Base-by-base conservation (phyloP, 2,329 filamentous ascomycete species). In the Beauveria sp. region DNA sequence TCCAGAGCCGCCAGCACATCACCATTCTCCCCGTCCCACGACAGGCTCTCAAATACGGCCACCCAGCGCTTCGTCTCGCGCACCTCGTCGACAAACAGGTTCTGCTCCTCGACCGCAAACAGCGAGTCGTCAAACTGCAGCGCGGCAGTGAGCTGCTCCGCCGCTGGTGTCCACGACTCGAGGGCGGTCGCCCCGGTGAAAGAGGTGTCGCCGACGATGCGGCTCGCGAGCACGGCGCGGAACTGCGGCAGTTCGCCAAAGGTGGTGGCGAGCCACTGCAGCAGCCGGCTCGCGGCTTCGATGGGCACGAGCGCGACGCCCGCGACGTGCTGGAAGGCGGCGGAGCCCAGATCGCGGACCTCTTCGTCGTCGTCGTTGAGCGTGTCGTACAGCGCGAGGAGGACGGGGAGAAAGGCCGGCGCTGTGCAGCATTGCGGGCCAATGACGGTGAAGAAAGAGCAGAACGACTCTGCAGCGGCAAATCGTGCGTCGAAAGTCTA, bases 311-410 rank as follows among this genome's bases (percentile, higher is more conserved):
- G 73, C 28, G 71, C 67, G 22, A 71, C 65, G 18, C 72, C 74
- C 8, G 87, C 66, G 26, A 89, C 71, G 24, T 69, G 70, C 5
- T 73, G 70, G 0, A 80, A 77, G 1, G 83, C 79, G 0, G 67
- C 63, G 2, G 86, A 83, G 8, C 87, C 88, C 1, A 83, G 71
- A 40, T 87, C 82, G 50, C 93, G 85, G 64, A 97, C 83, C 61
- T 97, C 92, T 64, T 96, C 91, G 69, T 97, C 93, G 70, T 97
- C 93, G 70, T 97, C 94, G 69, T 90, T 89, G 5, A 96, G 80
- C 51, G 86, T 79, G 69, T 91, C 87, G 72, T 94, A 92, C 1
- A 93, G 76, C 3, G 87, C 78, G 5, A 91, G 71, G 56, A 89
- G 81, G 34, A 84, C 76, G 1, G 83, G 76, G 1, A 91, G 72